phyloP scores from a whole-genome alignment of 1,284 basidiomycete genomes.

The Cerioporus squamosus region DNA sequence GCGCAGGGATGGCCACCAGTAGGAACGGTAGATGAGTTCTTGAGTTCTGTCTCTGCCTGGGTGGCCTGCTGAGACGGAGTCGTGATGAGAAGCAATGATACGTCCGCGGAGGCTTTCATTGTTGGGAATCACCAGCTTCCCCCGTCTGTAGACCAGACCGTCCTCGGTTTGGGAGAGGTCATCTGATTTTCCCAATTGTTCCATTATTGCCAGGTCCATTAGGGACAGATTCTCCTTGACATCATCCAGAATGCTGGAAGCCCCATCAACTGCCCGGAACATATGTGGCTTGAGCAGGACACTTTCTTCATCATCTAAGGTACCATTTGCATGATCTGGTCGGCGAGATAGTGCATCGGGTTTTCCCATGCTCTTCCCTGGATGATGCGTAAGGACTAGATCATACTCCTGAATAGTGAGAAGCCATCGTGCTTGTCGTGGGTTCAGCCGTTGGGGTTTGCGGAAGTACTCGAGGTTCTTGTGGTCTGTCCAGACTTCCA shows the following conservation, averaged over 20 bases:
- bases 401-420: constrained; percentile 39
- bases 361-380: constrained; percentile 37
- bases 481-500: constrained; percentile 42
- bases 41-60: constrained; percentile 7
- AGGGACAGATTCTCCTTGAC: neutral
- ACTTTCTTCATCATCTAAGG: constrained; percentile 35
- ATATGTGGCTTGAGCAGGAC: constrained; percentile 27
- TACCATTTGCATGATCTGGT: constrained; percentile 37
- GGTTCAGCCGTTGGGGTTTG: constrained; percentile 39
- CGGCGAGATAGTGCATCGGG: constrained; percentile 45
- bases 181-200: neutral
- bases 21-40: constrained; percentile 3
- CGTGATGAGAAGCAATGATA: constrained; percentile 9
- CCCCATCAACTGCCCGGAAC: neutral
- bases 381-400: constrained; percentile 42
- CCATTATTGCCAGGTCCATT: neutral
- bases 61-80: constrained; percentile 6
- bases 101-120: neutral
- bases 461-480: constrained; percentile 47
- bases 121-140: constrained; percentile 6
- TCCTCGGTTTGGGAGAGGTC: constrained; percentile 7
- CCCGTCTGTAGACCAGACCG: constrained; percentile 11
- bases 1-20: constrained; percentile 43
- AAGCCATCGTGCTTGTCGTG: constrained; percentile 46
- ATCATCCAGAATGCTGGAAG: neutral